Conservation (phyloP, 345 rosid genomes). For the Citrus mangshanensis region DNA sequence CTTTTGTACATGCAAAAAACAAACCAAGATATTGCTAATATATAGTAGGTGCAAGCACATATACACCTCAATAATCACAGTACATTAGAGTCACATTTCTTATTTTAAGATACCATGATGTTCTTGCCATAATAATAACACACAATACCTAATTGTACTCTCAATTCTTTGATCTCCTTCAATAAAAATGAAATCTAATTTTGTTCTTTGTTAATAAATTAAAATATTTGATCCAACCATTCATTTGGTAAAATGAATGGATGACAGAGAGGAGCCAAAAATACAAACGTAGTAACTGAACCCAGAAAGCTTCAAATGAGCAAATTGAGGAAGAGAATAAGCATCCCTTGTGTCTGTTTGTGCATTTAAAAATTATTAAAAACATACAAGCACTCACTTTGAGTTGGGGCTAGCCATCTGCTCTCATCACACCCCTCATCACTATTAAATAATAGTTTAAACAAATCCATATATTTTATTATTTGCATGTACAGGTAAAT, state of each 20-base stretch:
- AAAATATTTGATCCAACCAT: not conserved
- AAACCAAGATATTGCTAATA: not conserved
- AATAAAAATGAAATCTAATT: not conserved
- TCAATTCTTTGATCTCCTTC: no score
- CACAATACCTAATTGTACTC: no score
- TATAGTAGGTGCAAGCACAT: not conserved
- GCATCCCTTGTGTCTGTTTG: constrained; percentile 9
- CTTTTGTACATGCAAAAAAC: not conserved
- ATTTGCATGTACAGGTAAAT: constrained; percentile 2
- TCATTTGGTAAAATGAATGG: not conserved
- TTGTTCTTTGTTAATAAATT: not conserved
- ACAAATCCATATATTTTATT: not conserved
- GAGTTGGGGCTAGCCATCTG: constrained; percentile 7
- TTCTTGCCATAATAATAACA: not conserved
- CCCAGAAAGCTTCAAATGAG: constrained; percentile 10
- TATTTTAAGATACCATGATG: not conserved
- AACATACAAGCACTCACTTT: constrained; percentile 2
- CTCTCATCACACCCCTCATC: not conserved
- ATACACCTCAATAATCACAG: not conserved
- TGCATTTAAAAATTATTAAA: not conserved
- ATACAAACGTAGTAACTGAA: constrained; percentile 6
- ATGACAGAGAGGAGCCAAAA: constrained; percentile 1
- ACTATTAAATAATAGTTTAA: not conserved
- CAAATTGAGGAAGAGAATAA: constrained; percentile 7
- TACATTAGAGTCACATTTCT: not conserved